Conservation (phyloP, 2,329 filamentous ascomycete species). For the Sporothrix euskadiensis region DNA sequence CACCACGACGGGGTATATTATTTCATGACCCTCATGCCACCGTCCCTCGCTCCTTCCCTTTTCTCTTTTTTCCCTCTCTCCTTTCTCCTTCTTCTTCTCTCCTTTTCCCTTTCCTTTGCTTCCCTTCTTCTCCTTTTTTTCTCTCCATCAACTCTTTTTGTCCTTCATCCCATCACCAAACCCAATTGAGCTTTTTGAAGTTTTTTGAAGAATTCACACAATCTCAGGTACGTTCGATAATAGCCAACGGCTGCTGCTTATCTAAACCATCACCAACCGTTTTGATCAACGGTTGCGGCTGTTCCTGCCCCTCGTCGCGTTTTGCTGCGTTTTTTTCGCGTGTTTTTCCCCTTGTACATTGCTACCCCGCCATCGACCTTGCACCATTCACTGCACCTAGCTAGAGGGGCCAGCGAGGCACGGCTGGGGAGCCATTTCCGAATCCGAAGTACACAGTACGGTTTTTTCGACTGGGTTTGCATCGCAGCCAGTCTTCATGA, state of each 20-base stretch:
- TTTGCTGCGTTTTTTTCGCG: not conserved
- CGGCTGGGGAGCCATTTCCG: not conserved
- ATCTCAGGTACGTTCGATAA: conserved; percentile 10
- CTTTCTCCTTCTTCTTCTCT: conserved; percentile 9
- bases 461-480: not conserved
- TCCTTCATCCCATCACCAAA: conserved; percentile 10
- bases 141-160: conserved; percentile 15
- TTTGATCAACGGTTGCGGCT: not conserved
- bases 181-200: conserved; percentile 23
- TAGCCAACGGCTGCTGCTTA: not conserved
- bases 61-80: not conserved
- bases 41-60: not conserved
- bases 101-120: conserved; percentile 5
- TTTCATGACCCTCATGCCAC: conserved; percentile 29
- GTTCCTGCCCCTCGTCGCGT: conserved; percentile 4
- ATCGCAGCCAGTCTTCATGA: conserved; percentile 14
- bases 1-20: conserved; percentile 26
- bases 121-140: conserved; percentile 1
- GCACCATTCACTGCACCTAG: not conserved
- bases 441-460: not conserved
- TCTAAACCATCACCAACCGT: not conserved
- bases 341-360: conserved; percentile 5
- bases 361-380: conserved; percentile 16
- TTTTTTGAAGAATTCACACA: conserved; percentile 13
- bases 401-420: not conserved